These are phyloP conservation scores for Pseudodiploospora longispora DNA, from an alignment of 2,329 filamentous ascomycete genomes.

Conservation along the genomic window DNA sequence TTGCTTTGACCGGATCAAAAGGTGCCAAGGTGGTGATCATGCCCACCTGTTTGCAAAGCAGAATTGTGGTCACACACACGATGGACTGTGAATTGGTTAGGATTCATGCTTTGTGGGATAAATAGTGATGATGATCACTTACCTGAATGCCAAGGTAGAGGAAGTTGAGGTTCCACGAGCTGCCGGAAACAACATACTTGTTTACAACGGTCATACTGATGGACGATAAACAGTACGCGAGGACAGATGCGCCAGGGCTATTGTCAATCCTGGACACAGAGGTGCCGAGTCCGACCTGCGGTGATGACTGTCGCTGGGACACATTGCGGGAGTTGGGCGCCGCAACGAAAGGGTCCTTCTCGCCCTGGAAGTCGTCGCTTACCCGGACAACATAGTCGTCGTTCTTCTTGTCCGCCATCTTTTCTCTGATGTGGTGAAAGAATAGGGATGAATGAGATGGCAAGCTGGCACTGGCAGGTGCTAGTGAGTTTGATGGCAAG, in stretches of 20 bases:
- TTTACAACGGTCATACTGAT: slow-evolving; percentile 99
- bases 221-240: slow-evolving; percentile 90
- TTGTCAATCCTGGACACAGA: slow-evolving; percentile 52
- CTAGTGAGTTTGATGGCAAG: no score
- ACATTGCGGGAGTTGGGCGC: slow-evolving; percentile 6
- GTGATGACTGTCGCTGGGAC: slow-evolving; percentile 11
- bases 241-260: slow-evolving; percentile 70
- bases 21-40: slow-evolving; percentile 73
- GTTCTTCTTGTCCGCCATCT: slow-evolving; percentile 85
- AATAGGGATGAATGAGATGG: background rate
- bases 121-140: slow-evolving; percentile 26
- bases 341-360: slow-evolving; percentile 40
- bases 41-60: slow-evolving; percentile 70
- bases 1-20: slow-evolving; percentile 83
- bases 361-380: slow-evolving; percentile 49
- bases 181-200: slow-evolving; percentile 92
- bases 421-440: background rate
- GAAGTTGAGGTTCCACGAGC: slow-evolving; percentile 91
- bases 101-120: background rate
- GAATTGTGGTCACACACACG: slow-evolving; percentile 80
- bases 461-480: background rate
- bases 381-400: slow-evolving; percentile 69
- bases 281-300: slow-evolving; percentile 13
- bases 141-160: slow-evolving; percentile 92
- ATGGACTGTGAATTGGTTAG: slow-evolving; percentile 53